Conservation (phyloP, 1,284 basidiomycete species). For the Ustilago curta region DNA sequence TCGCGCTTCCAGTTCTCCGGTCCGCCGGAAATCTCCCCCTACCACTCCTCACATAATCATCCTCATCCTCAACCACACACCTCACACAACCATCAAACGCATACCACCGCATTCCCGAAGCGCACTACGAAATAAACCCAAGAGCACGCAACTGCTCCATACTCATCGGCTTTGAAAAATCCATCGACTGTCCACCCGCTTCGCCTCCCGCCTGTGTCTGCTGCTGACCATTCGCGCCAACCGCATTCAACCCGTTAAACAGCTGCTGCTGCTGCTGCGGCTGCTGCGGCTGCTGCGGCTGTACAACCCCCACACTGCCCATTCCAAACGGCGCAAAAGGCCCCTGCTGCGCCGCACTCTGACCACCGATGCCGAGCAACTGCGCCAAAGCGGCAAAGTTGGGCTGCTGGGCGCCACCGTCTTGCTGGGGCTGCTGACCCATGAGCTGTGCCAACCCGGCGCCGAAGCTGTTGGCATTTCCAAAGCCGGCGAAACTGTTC, state of each 20-base stretch:
- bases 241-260: slow-evolving; percentile 12
- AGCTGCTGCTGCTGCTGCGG: slow-evolving; percentile 22
- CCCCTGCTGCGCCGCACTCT: slow-evolving; percentile 17
- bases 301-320: slow-evolving; percentile 3
- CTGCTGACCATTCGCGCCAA: slow-evolving; percentile 3
- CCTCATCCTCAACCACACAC: not conserved
- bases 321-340: slow-evolving; percentile 12
- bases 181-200: slow-evolving; percentile 1
- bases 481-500: slow-evolving; percentile 11
- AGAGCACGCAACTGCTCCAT: slow-evolving; percentile 50
- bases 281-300: slow-evolving; percentile 7
- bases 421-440: not conserved
- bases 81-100: not conserved
- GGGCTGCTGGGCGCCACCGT: slow-evolving; percentile 16
- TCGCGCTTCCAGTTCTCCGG: not conserved
- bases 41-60: too few species aligned
- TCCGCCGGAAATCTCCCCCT: too few species aligned
- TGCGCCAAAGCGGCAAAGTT: slow-evolving; percentile 32
- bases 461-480: slow-evolving; percentile 22
- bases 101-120: not conserved
- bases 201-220: not conserved
- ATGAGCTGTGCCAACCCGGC: slow-evolving; percentile 4
- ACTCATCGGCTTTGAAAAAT: slow-evolving; percentile 46
- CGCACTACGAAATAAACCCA: slow-evolving; percentile 34
- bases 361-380: slow-evolving; percentile 28